Base-by-base conservation (phyloP, 2,329 filamentous ascomycete genomes). In the Domatiomyces catenatus region DNA sequence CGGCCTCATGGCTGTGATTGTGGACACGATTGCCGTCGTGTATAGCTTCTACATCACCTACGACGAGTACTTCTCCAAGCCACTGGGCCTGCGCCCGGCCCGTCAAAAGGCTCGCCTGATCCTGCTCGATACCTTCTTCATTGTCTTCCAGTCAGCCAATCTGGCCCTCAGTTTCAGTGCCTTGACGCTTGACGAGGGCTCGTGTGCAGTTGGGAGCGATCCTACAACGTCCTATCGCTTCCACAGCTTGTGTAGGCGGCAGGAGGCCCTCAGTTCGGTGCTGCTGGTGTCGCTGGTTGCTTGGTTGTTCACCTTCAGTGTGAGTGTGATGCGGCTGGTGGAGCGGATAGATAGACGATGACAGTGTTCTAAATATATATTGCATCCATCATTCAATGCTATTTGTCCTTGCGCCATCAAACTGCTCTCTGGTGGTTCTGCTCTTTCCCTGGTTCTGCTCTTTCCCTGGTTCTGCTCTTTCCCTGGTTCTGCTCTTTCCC, bases 61-160 rank as follows among this genome's bases (percentile, higher is more conserved):
- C 70, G 92, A 98, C 63, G 92, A 98, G 69, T 96, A 95, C 68
- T 92, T 86, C 4, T 86, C 87, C 26, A 93, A 93, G 64, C 92
- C 93, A 19, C 73, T 98, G 18, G 92, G 92, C 1, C 71, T 98
- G 53, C 84, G 93, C 44, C 82, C 81, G 5, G 81, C 87, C 8
- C 81, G 81, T 51, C 83, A 86, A 47, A 98, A 98, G 66, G 84
- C 94, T 57, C 80, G 85, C 12, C 78, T 98, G 47, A 85, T 96
- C 53, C 79, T 98, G 50, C 77, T 94, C 51, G 92, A 98, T 67
- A 75, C 98, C 2, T 82, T 95, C 61, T 98, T 98, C 65, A 94
- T 98, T 62, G 89, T 96, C 43, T 94, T 98, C 70, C 90, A 94
- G 66, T 88, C 89, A 3, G 88, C 89, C 48, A 96, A 94, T 68